Evolutionary conservation across 306 rosid species (phyloP), one percentile per base, ranked within the genome.

Genomic region (Pachyrhizus erosus): DNA sequence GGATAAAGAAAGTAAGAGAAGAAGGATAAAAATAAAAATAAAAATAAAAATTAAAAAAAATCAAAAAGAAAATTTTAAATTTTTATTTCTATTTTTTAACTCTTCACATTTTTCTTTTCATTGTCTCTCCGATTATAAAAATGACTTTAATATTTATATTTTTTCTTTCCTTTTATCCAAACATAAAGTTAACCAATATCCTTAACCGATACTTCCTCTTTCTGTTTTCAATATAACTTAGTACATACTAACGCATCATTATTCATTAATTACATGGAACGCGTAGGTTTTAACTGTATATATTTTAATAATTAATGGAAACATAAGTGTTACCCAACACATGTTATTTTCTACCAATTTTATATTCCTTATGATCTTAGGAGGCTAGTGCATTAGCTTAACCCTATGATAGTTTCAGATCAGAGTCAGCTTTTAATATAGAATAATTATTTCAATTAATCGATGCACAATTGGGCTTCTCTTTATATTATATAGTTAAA

Each of bases 261-360:
- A 55, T 55, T 10, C 14, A 40, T 62, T 70, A 45, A 24, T 76
- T 40, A 60, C 78, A 24, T 24, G 26, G 17, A 75, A 51, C 20
- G 78, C 67, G 52, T 13, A 7, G 34, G 54, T 37, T 75, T 61
- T 48, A 48, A 31, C 48, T 33, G 40, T 48, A 13, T 65, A 23
- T 58, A 21, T 21, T 57, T 65, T 49, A 33, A 78, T 66, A 65
- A 34, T 51, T 51, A 49, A 68, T 51, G 76, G 73, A 51, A 68
- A 52, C 23, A 9, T 23, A 34, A 64, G 81, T 77, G 73, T 77
- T 34, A 78, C 82, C 54, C 10, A 23, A 51, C 68, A 18, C 62
- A 45, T 64, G 57, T 23, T 48, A 33, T 33, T 78, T 78, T 67
- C 75, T 34, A 21, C 34, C 75, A 27, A 12, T 77, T 42, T 77